Conservation (phyloP, 1,284 basidiomycete species). For the Trametes hirsuta region DNA sequence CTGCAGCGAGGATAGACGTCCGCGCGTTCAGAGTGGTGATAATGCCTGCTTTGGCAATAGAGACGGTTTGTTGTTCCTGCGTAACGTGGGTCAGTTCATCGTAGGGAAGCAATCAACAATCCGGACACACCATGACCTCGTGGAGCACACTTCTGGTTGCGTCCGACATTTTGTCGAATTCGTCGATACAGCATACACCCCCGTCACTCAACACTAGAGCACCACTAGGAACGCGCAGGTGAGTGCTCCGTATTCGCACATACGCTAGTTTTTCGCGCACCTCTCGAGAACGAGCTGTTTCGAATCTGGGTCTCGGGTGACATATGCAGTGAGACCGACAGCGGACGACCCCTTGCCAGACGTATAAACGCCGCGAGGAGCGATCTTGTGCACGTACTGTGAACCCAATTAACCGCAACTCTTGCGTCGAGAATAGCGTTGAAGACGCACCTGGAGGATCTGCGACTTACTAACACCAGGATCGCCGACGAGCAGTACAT, state of each 20-base stretch:
- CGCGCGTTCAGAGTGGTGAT: constrained; percentile 98
- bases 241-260: neutral
- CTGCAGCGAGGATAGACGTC: constrained; percentile 95
- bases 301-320: constrained; percentile 96
- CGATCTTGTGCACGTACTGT: constrained; percentile 98
- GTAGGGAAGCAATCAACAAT: neutral
- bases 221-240: constrained; percentile 57
- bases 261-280: constrained; percentile 40
- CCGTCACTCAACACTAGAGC: constrained; percentile 97
- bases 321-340: constrained; percentile 97
- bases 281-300: constrained; percentile 98
- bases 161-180: constrained; percentile 99
- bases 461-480: constrained; percentile 98
- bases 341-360: constrained; percentile 98
- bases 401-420: neutral
- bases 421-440: neutral
- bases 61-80: constrained; percentile 99
- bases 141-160: constrained; percentile 95
- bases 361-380: constrained; percentile 95
- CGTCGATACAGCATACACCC: constrained; percentile 98
- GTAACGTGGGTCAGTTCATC: neutral
- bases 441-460: constrained; percentile 75
- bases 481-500: constrained; percentile 95
- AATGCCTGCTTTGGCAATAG: constrained; percentile 99
- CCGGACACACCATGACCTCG: constrained; percentile 90